Evolutionary conservation across 345 rosid species (phyloP).

Genomic region (Aquilaria malaccensis): DNA sequence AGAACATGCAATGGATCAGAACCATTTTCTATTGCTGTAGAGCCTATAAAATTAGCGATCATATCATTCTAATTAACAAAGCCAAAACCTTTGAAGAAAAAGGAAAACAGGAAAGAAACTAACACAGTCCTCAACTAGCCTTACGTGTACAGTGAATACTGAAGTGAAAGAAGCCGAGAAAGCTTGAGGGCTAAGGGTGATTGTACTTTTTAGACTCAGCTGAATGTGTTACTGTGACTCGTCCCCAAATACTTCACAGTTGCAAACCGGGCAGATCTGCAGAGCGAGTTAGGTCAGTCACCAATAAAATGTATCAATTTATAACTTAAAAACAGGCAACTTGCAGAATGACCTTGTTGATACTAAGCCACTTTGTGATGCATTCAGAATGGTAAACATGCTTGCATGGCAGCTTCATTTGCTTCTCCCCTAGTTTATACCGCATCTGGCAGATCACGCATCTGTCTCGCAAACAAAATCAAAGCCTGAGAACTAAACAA

Average conservation of each 20-base stretch:
- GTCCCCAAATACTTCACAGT: conserved; percentile 42
- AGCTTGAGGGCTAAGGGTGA: neutral
- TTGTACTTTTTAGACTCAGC: neutral
- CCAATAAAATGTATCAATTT: neutral
- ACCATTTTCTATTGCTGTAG: no score
- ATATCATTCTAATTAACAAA: no score
- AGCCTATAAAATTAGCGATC: no score
- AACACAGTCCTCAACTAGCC: conserved; percentile 16
- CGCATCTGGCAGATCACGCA: conserved; percentile 66
- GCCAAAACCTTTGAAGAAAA: no score
- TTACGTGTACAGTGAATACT: conserved; percentile 20
- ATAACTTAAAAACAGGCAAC: neutral
- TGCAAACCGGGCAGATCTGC: conserved; percentile 66
- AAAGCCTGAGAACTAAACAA: neutral
- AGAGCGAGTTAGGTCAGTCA: conserved; percentile 1
- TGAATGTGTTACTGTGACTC: conserved; percentile 23
- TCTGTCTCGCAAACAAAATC: conserved; percentile 22
- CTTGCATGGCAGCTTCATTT: conserved; percentile 52
- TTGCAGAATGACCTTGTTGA: conserved; percentile 44
- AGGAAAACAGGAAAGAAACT: neutral
- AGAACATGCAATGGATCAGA: no score
- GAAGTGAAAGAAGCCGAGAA: neutral
- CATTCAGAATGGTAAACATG: conserved; percentile 61
- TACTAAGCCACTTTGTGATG: conserved; percentile 60
- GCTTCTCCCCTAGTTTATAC: conserved; percentile 53